Percentiles rank a stretch among this genome's conserved stretches.
Evolutionary conservation across 306 rosid species (phyloP).

Genomic region (Quercus mongolica): DNA sequence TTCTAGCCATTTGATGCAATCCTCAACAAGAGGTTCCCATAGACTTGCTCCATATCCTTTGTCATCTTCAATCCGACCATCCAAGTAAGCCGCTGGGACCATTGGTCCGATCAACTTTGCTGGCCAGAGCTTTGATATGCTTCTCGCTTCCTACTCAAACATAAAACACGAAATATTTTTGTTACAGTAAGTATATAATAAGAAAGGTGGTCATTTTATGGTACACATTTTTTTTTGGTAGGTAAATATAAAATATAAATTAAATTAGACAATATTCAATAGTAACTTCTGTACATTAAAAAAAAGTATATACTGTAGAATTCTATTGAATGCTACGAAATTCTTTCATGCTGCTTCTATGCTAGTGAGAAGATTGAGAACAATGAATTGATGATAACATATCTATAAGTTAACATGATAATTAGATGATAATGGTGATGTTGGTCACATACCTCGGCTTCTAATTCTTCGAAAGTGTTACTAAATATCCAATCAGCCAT

Average conservation of each 20-base stretch:
- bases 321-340: no score
- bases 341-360: not conserved
- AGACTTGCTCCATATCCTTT: conserved; percentile 51
- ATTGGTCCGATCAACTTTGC: conserved; percentile 50
- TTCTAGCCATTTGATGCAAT: conserved; percentile 42
- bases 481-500: conserved; percentile 50
- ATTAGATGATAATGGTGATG: not conserved
- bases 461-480: conserved; percentile 53
- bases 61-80: conserved; percentile 46
- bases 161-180: not conserved
- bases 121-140: conserved; percentile 24
- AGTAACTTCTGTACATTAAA: no score
- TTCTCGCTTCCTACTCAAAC: conserved; percentile 21
- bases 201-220: no score
- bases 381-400: not conserved
- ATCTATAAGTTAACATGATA: not conserved
- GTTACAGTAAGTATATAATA: no score
- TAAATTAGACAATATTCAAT: no score
- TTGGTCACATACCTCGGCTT: conserved; percentile 34
- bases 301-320: no score
- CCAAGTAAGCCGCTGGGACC: conserved; percentile 49
- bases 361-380: not conserved
- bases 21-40: conserved; percentile 40
- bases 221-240: no score
- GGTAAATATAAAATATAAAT: no score